phyloP scores from a whole-genome alignment of 2,329 filamentous ascomycete species.

The Colletotrichum gloeosporioides region DNA sequence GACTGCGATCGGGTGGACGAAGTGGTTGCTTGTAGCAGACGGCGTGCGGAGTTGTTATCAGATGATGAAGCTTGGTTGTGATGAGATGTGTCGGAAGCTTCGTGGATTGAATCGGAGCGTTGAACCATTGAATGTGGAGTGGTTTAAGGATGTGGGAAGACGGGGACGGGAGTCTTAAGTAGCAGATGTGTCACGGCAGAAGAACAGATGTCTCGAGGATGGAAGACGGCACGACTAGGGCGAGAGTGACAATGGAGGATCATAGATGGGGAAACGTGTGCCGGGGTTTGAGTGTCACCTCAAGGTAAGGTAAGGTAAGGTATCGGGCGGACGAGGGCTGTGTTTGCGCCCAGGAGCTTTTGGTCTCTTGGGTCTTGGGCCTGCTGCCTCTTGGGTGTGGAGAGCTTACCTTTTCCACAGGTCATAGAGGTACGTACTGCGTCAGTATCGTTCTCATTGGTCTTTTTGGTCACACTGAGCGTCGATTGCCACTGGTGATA shows the following conservation, averaged over 20 bases:
- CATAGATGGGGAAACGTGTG: not conserved
- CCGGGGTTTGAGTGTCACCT: not conserved
- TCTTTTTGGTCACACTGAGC: not conserved
- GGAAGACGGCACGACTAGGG: slow-evolving; percentile 4
- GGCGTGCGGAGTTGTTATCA: not conserved
- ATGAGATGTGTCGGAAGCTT: not conserved
- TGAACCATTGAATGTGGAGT: not conserved
- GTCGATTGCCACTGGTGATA: not conserved
- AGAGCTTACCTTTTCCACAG: not conserved
- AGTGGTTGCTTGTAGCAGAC: not conserved
- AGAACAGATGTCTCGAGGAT: not conserved
- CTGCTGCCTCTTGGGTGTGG: not conserved
- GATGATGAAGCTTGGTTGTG: slow-evolving; percentile 21
- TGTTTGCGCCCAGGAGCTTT: slow-evolving; percentile 17
- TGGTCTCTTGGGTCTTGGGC: not conserved
- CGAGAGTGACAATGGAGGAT: not conserved
- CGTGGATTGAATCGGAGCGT: not conserved
- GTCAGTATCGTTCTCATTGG: not conserved
- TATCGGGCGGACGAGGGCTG: not conserved
- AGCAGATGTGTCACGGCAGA: not conserved
- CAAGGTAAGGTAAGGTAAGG: not conserved
- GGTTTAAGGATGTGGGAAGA: not conserved
- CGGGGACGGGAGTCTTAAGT: slow-evolving; percentile 15
- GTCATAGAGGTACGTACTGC: not conserved
- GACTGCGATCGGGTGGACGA: slow-evolving; percentile 6